Evolutionary conservation across 140 eudicot species (phyloP).

Genomic region (Senecio squalidus): DNA sequence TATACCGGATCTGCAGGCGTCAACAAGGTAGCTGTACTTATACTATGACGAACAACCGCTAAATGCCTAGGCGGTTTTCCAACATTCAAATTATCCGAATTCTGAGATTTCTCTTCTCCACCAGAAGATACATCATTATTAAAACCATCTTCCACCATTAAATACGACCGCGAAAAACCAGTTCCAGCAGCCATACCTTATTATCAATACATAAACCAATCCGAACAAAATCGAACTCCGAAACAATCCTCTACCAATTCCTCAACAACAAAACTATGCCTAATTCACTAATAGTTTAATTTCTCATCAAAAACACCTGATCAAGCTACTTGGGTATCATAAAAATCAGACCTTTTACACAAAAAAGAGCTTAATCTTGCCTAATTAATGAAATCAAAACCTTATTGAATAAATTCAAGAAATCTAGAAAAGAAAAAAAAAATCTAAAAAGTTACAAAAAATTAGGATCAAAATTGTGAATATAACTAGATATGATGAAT

Average conservation of each 20-base stretch:
- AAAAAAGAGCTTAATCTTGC: too few species aligned
- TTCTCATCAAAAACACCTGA: too few species aligned
- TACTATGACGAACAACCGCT: constrained; percentile 54
- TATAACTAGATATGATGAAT: not conserved
- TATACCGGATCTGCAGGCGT: constrained; percentile 49
- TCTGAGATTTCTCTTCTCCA: constrained; percentile 33
- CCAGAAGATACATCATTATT: constrained; percentile 29
- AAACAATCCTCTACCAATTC: not conserved
- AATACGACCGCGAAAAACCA: constrained; percentile 43
- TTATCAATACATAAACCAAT: constrained; percentile 25
- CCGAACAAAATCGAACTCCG: not conserved
- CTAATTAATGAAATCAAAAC: constrained; percentile 12
- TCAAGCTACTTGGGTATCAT: too few species aligned
- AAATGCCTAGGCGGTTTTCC: constrained; percentile 60
- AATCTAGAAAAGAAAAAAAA: too few species aligned
- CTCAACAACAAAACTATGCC: too few species aligned
- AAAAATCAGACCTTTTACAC: too few species aligned
- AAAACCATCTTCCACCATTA: constrained; percentile 38
- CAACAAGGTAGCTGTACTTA: constrained; percentile 40
- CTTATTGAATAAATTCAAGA: too few species aligned
- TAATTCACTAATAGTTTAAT: too few species aligned
- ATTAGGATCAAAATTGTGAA: constrained; percentile 11
- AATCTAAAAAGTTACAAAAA: not conserved
- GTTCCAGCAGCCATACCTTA: constrained; percentile 66
- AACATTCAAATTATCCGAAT: constrained; percentile 32